Base-by-base conservation (phyloP, 257 asterid genomes). In the Fraxinus americana region DNA sequence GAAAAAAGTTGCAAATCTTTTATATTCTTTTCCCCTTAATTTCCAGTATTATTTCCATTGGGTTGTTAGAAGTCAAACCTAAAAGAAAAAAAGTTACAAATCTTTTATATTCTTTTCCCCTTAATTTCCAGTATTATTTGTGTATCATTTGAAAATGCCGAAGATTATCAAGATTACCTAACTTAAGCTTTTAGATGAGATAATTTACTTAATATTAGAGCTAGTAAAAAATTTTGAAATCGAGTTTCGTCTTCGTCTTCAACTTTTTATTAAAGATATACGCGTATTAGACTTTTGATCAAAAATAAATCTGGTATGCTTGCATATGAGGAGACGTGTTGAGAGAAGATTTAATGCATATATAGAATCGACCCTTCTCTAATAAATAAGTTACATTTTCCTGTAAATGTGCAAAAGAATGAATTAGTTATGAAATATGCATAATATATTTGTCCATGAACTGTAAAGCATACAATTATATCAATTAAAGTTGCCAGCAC, bases 41-140 rank as follows among this genome's bases (percentile, higher is more conserved):
- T 27, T 75, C 59, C 45, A 65, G 5, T 23, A 30, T 10, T 27
- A 43, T 12, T 45, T 45, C 73, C 5, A 45, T 39, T 11, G 67
- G 43, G 82, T 77, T 21, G 77, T 73, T 71, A 59, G 25, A 23
- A 61, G 45, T 25, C 72, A 48, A 45, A 81, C 70, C 82, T 69
- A 81, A 57, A 68, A 79, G 71, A 76, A 39, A 36, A 61, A 36
- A 43, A 43, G 16, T 70, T 32, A 36, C 70, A 45, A 41, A 63
- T 73, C 45, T 16, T 17, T 54, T 76, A 67, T 75, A 61, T 77
- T 73, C 75, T 32, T 12, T 35, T 5, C 67, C 67, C 66, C n/a
- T 52, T 63, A 13, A 7, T 50, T 27, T 75, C 59, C 45, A 65
- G 5, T 23, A 30, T 10, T 27, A 43, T 12, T 45, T 45, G 2